Base-by-base conservation (phyloP, 768 basidiomycete genomes). In the Kwoniella shandongensis region DNA sequence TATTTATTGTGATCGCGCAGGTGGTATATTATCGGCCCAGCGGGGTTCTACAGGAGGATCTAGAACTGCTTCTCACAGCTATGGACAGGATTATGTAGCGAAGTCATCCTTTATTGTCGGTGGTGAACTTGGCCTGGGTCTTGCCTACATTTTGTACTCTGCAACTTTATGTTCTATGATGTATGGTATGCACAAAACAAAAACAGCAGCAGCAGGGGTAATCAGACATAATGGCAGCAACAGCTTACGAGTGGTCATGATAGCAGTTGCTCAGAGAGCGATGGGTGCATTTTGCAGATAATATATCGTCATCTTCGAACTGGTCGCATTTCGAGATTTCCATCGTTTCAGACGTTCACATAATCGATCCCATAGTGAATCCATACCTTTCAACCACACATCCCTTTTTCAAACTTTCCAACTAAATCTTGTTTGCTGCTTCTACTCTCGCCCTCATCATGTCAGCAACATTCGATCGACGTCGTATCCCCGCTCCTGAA, bases 401-500 rank as follows among this genome's bases (percentile, higher is more conserved):
- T n/a, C n/a, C n/a, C n/a, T n/a, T n/a, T n/a, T n/a, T n/a, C n/a
- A n/a, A n/a, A n/a, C n/a, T n/a, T n/a, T n/a, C n/a, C n/a, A n/a
- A n/a, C n/a, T n/a, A n/a, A n/a, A n/a, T n/a, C n/a, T n/a, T n/a
- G n/a, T n/a, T n/a, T n/a, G n/a, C n/a, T n/a, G n/a, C n/a, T n/a
- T n/a, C n/a, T n/a, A n/a, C n/a, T n/a, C n/a, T n/a, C n/a, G n/a
- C n/a, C n/a, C n/a, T 26, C 48, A 46, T 49, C 45, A 65, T 65
- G 60, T 50, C 63, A 10, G 57, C 61, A 44, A 54, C 59, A 15
- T 69, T 88, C 71, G 94, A 98, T 81, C 81, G 94, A 69, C 81
- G 94, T 68, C 84, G 94, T 42, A 83, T 91, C 55, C 90, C 89
- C 65, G 94, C 91, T 0, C 94, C 94, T 29, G 93, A 93, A 68